Conservation (phyloP, 139 green algal genomes). For the Volvox reticuliferus region DNA sequence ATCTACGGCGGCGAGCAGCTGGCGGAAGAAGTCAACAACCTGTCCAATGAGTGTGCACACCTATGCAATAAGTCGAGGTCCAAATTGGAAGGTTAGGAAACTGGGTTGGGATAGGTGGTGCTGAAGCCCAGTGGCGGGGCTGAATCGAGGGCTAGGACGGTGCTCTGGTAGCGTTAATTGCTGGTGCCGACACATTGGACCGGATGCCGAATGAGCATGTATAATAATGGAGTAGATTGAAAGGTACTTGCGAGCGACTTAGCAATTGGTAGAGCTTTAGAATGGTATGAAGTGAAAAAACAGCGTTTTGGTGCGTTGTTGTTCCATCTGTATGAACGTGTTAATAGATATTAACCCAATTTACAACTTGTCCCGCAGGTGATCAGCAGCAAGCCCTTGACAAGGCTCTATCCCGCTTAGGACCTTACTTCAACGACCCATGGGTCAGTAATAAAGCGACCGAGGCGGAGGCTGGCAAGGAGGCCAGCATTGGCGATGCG, state of each 20-base stretch:
- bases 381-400: constrained; percentile 52
- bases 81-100: constrained; percentile 48
- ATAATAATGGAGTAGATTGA: too few relatives aligned
- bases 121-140: background rate
- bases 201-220: too few relatives aligned
- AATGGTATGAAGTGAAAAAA: too few relatives aligned
- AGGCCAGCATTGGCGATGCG: background rate
- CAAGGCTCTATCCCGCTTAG: constrained; percentile 13
- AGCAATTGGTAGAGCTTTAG: too few relatives aligned
- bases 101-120: background rate
- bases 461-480: background rate
- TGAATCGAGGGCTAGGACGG: too few relatives aligned
- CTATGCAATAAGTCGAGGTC: constrained; percentile 48
- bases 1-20: constrained; percentile 62
- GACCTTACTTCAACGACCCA: constrained; percentile 49
- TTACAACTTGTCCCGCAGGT: background rate
- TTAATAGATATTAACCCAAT: too few relatives aligned
- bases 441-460: background rate
- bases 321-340: too few relatives aligned
- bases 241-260: too few relatives aligned
- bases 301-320: too few relatives aligned
- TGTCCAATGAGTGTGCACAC: constrained; percentile 58
- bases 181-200: too few relatives aligned
- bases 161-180: too few relatives aligned
- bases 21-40: constrained; percentile 56